Conservation (phyloP, 1,284 basidiomycete species). For the Coniophora puteana region DNA sequence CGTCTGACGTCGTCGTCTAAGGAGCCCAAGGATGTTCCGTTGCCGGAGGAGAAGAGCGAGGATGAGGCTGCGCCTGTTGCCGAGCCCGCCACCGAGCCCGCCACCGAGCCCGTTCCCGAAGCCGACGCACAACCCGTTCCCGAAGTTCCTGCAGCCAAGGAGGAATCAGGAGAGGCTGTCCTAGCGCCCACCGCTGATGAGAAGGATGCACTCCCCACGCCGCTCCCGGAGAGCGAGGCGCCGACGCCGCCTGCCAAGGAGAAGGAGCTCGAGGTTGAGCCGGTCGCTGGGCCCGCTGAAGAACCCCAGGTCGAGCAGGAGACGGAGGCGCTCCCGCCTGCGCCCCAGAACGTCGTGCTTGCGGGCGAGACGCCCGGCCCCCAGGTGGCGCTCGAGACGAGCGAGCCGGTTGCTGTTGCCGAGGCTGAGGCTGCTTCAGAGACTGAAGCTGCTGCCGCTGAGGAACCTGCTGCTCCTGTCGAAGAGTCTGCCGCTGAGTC, state of each 20-base stretch:
- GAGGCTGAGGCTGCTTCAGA: not conserved
- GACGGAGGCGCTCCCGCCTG: slow-evolving; percentile 19
- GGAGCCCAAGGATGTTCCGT: no score
- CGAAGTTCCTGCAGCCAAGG: no score
- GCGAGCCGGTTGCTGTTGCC: slow-evolving; percentile 16
- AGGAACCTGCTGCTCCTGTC: not conserved
- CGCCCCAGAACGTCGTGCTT: slow-evolving; percentile 32
- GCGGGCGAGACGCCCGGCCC: slow-evolving; percentile 37
- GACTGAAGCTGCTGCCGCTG: not conserved
- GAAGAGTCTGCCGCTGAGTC: not conserved
- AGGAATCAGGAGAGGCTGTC: slow-evolving; percentile 1
- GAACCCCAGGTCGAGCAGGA: slow-evolving; percentile 7
- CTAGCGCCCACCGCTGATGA: slow-evolving; percentile 10
- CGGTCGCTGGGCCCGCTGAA: slow-evolving; percentile 9
- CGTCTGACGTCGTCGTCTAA: no score
- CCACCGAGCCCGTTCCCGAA: no score
- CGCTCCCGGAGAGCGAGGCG: slow-evolving; percentile 10
- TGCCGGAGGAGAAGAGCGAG: no score
- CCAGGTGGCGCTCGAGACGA: slow-evolving; percentile 27
- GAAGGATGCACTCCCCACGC: no score
- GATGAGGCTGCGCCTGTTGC: no score
- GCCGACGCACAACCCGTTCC: no score
- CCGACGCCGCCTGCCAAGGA: slow-evolving; percentile 11
- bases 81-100: no score
- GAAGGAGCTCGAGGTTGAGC: slow-evolving; percentile 8